Conservation (phyloP, 768 basidiomycete genomes). For the Boletus subparvulus region DNA sequence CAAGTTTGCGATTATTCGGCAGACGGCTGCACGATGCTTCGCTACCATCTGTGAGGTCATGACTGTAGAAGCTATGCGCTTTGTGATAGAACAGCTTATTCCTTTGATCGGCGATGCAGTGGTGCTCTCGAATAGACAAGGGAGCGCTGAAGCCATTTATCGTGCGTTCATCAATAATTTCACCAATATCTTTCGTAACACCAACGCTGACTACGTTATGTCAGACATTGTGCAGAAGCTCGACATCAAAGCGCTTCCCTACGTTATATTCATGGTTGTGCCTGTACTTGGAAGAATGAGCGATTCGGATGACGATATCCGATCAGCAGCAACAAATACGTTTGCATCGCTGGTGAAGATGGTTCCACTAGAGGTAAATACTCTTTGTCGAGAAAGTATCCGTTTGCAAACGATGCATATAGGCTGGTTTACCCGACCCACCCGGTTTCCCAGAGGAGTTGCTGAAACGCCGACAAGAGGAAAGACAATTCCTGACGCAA, state of each 20-base stretch:
- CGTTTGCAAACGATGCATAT: not conserved
- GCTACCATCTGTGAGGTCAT: conserved; percentile 86
- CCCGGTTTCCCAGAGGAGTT: conserved; percentile 88
- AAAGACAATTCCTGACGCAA: conserved; percentile 90
- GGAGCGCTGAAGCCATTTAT: conserved; percentile 86
- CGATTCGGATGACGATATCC: conserved; percentile 86
- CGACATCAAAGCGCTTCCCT: conserved; percentile 93
- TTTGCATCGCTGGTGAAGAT: conserved; percentile 98
- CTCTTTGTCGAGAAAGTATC: not conserved
- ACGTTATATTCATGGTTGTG: conserved; percentile 95
- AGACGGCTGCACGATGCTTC: conserved; percentile 83
- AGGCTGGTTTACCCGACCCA: conserved; percentile 98
- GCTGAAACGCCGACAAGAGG: conserved; percentile 78
- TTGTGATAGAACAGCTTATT: conserved; percentile 81
- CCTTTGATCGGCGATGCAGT: conserved; percentile 81
- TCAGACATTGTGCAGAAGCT: conserved; percentile 88
- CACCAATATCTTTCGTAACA: not conserved
- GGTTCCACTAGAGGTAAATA: conserved; percentile 89
- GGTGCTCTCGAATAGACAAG: conserved; percentile 76
- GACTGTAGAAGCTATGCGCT: conserved; percentile 82
- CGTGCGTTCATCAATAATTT: conserved; percentile 54
- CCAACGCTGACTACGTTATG: conserved; percentile 11
- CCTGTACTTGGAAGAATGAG: conserved; percentile 98
- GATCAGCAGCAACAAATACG: conserved; percentile 93
- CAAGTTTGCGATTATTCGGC: conserved; percentile 85